These are phyloP conservation scores for Sclerotinia glacialis DNA, from an alignment of 2,329 filamentous ascomycete genomes.

Conservation along the genomic window DNA sequence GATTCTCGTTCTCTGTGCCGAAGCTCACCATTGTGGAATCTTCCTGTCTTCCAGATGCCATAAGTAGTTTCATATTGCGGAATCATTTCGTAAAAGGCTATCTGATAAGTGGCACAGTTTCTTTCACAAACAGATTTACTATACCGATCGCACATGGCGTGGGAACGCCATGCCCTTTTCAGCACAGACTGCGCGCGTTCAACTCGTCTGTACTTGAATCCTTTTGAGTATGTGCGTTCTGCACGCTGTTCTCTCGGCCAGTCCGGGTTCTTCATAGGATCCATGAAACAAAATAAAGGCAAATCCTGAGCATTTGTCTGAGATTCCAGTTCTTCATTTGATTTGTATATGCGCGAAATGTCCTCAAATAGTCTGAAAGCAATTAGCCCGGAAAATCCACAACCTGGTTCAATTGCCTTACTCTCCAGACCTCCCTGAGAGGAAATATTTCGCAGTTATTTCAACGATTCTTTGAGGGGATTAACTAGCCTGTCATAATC, in stretches of 20 bases:
- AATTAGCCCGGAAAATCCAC: background rate
- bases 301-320: accelerated
- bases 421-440: too few relatives aligned
- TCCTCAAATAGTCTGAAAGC: accelerated
- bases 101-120: background rate
- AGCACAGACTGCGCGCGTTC: background rate
- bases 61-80: accelerated
- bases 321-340: background rate
- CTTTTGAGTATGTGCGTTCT: too few relatives aligned
- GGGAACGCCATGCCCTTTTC: background rate
- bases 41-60: background rate
- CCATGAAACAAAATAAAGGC: background rate
- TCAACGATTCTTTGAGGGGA: too few relatives aligned
- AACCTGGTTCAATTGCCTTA: too few relatives aligned
- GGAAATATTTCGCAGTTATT: too few relatives aligned
- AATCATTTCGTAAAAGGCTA: background rate
- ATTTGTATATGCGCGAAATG: background rate
- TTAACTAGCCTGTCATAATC: background rate
- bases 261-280: too few relatives aligned
- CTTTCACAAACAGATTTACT: background rate
- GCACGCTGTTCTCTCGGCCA: too few relatives aligned
- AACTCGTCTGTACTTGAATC: too few relatives aligned
- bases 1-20: too few relatives aligned
- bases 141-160: too few relatives aligned
- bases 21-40: background rate